Conservation (phyloP, 2,329 filamentous ascomycete genomes). For the Allantophomopsis cytisporea region DNA sequence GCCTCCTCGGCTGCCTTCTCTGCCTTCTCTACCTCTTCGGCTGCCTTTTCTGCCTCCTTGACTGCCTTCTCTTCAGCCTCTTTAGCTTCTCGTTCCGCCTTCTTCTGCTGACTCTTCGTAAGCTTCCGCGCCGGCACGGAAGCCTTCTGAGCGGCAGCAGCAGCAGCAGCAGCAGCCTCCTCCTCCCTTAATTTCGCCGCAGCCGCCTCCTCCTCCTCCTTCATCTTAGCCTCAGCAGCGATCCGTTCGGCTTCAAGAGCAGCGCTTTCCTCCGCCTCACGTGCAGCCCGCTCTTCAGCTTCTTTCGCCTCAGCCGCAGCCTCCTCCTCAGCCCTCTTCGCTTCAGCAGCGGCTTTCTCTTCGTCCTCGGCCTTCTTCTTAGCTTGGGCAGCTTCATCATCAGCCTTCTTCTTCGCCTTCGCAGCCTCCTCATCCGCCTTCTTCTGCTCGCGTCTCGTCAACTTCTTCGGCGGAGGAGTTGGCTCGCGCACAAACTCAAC, state of each 20-base stretch:
- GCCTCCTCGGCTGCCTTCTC: conserved; percentile 21
- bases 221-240: conserved; percentile 5
- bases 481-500: conserved; percentile 25
- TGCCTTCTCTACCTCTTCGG: conserved; percentile 27
- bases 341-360: not conserved
- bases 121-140: too few relatives aligned
- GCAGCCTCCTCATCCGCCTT: conserved; percentile 36
- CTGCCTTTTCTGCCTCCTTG: conserved; percentile 32
- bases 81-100: conserved; percentile 15
- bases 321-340: conserved; percentile 15
- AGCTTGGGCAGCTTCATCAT: conserved; percentile 33
- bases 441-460: conserved; percentile 35
- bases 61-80: conserved; percentile 27
- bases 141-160: too few relatives aligned
- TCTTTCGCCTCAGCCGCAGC: conserved; percentile 17
- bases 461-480: conserved; percentile 18
- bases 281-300: conserved; percentile 16
- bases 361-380: conserved; percentile 19
- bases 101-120: too few relatives aligned
- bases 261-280: conserved; percentile 1
- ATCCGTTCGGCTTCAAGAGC: conserved; percentile 3
- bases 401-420: conserved; percentile 26
- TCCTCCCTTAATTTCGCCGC: conserved; percentile 9
- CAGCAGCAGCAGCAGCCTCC: too few relatives aligned
- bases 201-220: not conserved